Evolutionary conservation across 2,329 filamentous ascomycete genomes (phyloP), one percentile per base, ranked within the genome.

Genomic region (Aspergillus pseudoglaucus): DNA sequence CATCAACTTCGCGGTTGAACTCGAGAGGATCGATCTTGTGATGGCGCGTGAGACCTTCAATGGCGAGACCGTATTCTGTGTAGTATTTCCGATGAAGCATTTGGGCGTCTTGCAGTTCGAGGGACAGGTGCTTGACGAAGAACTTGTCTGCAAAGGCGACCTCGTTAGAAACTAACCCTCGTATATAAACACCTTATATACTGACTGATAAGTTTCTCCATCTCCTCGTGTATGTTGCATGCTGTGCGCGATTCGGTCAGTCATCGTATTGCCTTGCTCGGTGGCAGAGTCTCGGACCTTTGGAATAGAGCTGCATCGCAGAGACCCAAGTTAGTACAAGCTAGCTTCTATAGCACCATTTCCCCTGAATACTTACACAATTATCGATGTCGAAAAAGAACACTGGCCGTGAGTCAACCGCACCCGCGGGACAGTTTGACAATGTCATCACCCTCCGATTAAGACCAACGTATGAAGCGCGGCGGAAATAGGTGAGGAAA

Each of bases 321-420:
- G 12, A 5, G 42, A 20, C 20, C 23, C 23, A 25, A 18, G 45
- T 60, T 46, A 62, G 59, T 45, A 32, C 23, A 25, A 25, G 10
- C 6, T 3, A 38, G 18, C 25, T 30, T 12, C 25, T 12, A 30
- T 30, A 12, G 25, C 25, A 12, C 4, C 5, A 4, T 10, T 30
- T 30, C 10, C 6, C 15, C 37, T 18, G 17, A 18, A 12, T 18
- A 73, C 79, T 54, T 75, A 83, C 81, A 71, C 94, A 98, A 65
- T 98, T 98, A 76, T 98, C 93, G 63, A 98, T 97, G 66, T 98
- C 93, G 64, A 96, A 97, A 68, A 81, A 83, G 66, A 83, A 80
- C 17, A 87, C 75, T 1, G 77, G 75, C 53, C 80, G 66, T 51
- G 62, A 57, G 54, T 75, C 69, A 50, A 51, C 46, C 45, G 54